A percentile compares a stretch with the other conserved stretches of the same genome.
phyloP scores from a whole-genome alignment of 345 rosid species.

The Brassica rapa region DNA sequence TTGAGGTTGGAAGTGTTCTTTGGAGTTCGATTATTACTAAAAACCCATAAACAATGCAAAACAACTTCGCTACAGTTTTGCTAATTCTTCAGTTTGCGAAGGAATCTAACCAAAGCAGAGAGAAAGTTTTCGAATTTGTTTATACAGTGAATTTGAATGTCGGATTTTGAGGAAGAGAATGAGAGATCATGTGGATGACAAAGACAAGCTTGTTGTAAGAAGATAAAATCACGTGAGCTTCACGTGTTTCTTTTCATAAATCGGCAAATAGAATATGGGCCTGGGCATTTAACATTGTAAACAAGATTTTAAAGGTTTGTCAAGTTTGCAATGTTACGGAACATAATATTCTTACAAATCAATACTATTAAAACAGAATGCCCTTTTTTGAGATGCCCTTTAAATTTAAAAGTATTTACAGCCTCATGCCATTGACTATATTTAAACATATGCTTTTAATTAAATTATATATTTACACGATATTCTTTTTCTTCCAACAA shows the following conservation, averaged over 20 bases:
- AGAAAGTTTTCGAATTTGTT: background rate
- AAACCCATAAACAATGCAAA: background rate
- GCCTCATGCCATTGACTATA: too few species aligned
- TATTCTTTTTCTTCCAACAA: too few species aligned
- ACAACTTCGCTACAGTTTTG: background rate
- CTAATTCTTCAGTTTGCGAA: too few species aligned
- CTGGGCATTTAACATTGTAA: background rate
- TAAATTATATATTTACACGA: too few species aligned
- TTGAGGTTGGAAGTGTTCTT: background rate
- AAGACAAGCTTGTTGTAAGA: background rate
- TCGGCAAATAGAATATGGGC: background rate
- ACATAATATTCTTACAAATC: too few species aligned
- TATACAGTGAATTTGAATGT: constrained; percentile 26
- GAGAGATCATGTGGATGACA: constrained; percentile 21
- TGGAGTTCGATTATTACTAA: background rate
- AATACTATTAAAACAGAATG: too few species aligned
- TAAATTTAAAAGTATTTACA: too few species aligned
- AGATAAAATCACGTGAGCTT: constrained; percentile 33
- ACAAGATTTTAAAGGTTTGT: background rate
- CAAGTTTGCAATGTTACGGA: background rate
- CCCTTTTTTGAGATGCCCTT: too few species aligned
- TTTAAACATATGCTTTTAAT: too few species aligned
- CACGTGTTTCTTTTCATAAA: constrained; percentile 1
- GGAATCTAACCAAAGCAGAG: background rate
- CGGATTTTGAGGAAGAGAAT: constrained; percentile 16